Base-by-base conservation (phyloP, 2,329 filamentous ascomycete genomes). In the Talaromyces sp. region DNA sequence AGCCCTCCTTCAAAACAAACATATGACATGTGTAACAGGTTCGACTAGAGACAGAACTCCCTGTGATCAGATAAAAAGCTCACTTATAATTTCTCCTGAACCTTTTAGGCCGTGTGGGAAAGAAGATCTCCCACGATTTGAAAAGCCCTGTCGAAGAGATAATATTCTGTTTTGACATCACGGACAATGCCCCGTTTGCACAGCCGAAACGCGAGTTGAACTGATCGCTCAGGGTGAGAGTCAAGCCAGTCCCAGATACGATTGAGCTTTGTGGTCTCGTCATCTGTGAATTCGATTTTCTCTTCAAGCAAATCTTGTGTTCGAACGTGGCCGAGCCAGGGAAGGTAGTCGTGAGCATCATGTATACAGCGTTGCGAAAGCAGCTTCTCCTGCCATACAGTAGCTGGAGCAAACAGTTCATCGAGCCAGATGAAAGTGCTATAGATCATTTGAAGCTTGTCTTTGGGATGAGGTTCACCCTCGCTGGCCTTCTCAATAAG, bases 401-500 rank as follows among this genome's bases (percentile, higher is more conserved):
- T 33, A 12, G 27, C 9, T 2, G 57, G 57, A 3, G 16, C 4
- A 10, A 59, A 59, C 31, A 59, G 50, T 30, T 59, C 57, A 27
- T 59, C 34, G 14, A 59, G 27, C 57, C 57, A 59, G 16, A 59
- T 54, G 10, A 59, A 53, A n/a, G 57, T 59, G 31, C 47, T 59
- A 14, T 50, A 34, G 8, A 58, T 31, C 50, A 30, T 53, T 23
- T 53, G 27, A 16, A 53, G 50, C 44, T 47, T 47, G 23, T 27
- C 44, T 47, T 47, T 27, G n/a, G 44, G 44, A 5, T n/a, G 4
- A n/a, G 23, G 23, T 2, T 53, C 14, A 6, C 30, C 18, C 30
- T 18, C 50, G 16, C 27, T 10, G 2, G 50, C 16, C 14, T 9
- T 12, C n/a, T 23, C 30, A n/a, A 58, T 51, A 18, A 58, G n/a